Base-by-base conservation (phyloP, 2,329 filamentous ascomycete species). In the Sarocladium kiliense region DNA sequence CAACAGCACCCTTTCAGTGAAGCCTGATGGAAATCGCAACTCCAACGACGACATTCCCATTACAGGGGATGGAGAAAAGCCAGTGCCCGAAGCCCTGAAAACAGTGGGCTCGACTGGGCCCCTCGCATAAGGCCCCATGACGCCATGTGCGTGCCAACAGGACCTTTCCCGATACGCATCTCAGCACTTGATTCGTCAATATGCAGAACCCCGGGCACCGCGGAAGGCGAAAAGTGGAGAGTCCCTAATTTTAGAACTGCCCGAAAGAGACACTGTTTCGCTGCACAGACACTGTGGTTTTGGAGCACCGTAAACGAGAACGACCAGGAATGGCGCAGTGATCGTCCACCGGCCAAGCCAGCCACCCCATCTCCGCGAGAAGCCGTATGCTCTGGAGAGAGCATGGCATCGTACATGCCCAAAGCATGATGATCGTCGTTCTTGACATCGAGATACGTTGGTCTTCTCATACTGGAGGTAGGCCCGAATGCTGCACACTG, bases 61-160 rank as follows among this genome's bases (percentile, higher is more conserved):
- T 23, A 27, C 18, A 5, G 23, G 14, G 21, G 21, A 30, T 47
- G 23, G n/a, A 47, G 44, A 27, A 47, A 47, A 30, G 25, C 21
- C 41, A 44, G 36, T n/a, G 36, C 30, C 30, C 21, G 16, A 44
- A 44, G 26, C 26, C n/a, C 47, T 34, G 26, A 51, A 23, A 34
- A 36, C 27, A 51, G 27, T 51, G 47, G 27, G n/a, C 11, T 21
- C 27, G 27, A 21, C 3, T 21, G 12, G 44, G 23, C 23, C n/a
- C 12, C 44, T 32, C 44, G 44, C 25, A 10, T 49, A 49, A 3
- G 23, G 19, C 3, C 6, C 44, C 44, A 51, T 51, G 47, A 51
- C 47, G 47, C 47, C 47, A 51, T 51, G 47, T 51, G 47, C 47
- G 47, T 51, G 47, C 47, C 26, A 27, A 36, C 47, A 34, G 12